Percentiles rank a stretch among this genome's conserved stretches.
These are phyloP conservation scores for Eutypella sp. DNA, from an alignment of 2,329 filamentous ascomycete species.

Conservation along the genomic window DNA sequence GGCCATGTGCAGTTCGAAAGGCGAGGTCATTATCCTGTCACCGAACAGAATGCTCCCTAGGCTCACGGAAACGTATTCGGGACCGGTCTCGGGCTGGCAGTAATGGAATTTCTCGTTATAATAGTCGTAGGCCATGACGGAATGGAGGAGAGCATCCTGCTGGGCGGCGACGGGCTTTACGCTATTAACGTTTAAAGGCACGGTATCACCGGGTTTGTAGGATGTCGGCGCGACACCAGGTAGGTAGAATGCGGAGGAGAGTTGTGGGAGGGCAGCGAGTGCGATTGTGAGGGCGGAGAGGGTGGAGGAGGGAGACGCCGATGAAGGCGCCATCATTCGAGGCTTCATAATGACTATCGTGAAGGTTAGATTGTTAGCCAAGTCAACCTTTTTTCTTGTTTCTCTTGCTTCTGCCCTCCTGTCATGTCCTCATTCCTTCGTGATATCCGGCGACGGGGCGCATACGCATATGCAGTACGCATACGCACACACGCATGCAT, in stretches of 20 bases:
- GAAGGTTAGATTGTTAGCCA: neutral
- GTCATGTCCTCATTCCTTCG: no score
- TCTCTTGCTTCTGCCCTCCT: no score
- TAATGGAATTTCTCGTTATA: slow-evolving; percentile 86
- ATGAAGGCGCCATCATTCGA: slow-evolving; percentile 39
- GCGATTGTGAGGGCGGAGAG: no score
- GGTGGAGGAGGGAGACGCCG: slow-evolving; percentile 45
- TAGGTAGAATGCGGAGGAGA: slow-evolving; percentile 80
- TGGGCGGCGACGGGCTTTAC: slow-evolving; percentile 79
- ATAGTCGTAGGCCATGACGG: slow-evolving; percentile 95
- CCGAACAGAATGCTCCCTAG: slow-evolving; percentile 95
- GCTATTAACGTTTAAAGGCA: slow-evolving; percentile 88
- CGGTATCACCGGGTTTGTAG: slow-evolving; percentile 72
- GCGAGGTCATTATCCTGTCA: slow-evolving; percentile 94
- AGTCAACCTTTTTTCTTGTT: no score
- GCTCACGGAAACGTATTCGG: slow-evolving; percentile 78
- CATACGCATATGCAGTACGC: no score
- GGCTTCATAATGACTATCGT: slow-evolving; percentile 36
- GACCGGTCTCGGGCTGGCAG: slow-evolving; percentile 73
- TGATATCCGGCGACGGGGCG: no score
- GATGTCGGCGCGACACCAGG: slow-evolving; percentile 92
- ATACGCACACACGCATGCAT: no score
- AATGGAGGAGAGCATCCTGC: slow-evolving; percentile 75
- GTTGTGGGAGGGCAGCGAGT: slow-evolving; percentile 48
- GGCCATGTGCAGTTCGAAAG: slow-evolving; percentile 83